phyloP scores from a whole-genome alignment of 192 early-diverging fungal species.

The Umbelopsis sp. region DNA sequence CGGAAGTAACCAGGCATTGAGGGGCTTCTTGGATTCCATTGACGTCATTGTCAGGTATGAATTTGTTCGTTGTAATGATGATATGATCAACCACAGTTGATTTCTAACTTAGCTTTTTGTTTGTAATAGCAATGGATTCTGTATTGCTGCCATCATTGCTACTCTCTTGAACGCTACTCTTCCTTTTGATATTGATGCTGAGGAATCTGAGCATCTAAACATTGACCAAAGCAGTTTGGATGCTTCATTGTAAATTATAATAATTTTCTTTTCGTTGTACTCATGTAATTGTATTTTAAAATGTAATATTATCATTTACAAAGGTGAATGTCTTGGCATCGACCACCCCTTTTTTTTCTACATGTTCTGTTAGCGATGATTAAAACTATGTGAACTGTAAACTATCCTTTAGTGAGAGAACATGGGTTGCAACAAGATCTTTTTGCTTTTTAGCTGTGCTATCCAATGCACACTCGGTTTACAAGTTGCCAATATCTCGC shows the following conservation, averaged over 20 bases:
- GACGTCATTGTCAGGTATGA: slow-evolving; percentile 41
- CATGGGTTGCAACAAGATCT: background rate
- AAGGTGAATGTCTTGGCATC: background rate
- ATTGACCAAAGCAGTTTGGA: background rate
- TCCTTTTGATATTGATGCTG: slow-evolving; percentile 26
- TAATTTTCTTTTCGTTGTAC: background rate
- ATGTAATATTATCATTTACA: background rate
- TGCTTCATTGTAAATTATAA: slow-evolving; percentile 7
- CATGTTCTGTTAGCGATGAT: background rate
- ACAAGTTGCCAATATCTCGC: background rate
- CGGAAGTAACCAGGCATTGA: slow-evolving; percentile 38
- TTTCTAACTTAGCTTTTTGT: background rate
- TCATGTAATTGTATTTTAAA: background rate
- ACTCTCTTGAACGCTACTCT: slow-evolving; percentile 43
- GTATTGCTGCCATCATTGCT: slow-evolving; percentile 43
- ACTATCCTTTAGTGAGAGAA: background rate
- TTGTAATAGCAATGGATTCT: slow-evolving; percentile 41
- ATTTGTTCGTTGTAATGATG: background rate
- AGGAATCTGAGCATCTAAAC: slow-evolving; percentile 9
- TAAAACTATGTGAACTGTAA: background rate
- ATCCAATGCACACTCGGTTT: background rate
- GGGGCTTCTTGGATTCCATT: slow-evolving; percentile 45
- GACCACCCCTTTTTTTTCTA: background rate
- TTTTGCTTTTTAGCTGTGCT: background rate
- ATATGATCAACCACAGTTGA: background rate